Evolutionary conservation across 2,329 filamentous ascomycete species (phyloP), one percentile per base, ranked within the genome.

Genomic region (Nannizziopsis arthrosporioides): DNA sequence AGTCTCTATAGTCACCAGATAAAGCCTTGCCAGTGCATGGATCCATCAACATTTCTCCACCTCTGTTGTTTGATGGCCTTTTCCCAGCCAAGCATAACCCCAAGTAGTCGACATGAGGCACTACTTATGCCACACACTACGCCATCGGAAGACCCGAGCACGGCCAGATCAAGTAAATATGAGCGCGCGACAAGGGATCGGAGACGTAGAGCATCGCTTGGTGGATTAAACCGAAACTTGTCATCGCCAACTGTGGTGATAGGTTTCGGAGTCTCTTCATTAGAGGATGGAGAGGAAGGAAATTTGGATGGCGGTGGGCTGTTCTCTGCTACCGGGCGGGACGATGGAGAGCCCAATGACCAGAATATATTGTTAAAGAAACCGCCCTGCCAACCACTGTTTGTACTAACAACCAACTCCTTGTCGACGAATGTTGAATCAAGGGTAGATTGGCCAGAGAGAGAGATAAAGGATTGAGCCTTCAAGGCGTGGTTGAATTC

Each of bases 51-150:
- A 65, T 93, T 93, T 50, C 78, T 72, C 84, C 86, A 93, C 36
- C 35, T 37, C 10, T 44, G 38, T 17, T 44, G 40, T 27, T 31
- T 10, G 52, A 87, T 73, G 4, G 75, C 78, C 39, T 52, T 55
- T 34, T 89, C 82, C 84, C 85, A 89, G 0, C 87, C 87, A 79
- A 92, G 80, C 81, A 93, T 88, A 36, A 94, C 85, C 1, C 78
- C 87, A 53, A 93, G 62, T 46, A 93, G 59, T 17, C 85, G 75
- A 62, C 87, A 94, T 3, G 63, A 70, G 12, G 67, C 63, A 53
- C 60, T 64, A 56, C 82, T 85, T 18, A 89, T 81, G 2, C 81
- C 84, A 59, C 87, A 94, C 1, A 94, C 75, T 6, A 92, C 73
- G 10, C 71, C 74, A 61, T 92, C 85, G 5, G 40, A 43, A 12